These are phyloP conservation scores for Cryptosporidium bovis DNA, from an alignment of 169 alveolate species.

Conservation along the genomic window DNA sequence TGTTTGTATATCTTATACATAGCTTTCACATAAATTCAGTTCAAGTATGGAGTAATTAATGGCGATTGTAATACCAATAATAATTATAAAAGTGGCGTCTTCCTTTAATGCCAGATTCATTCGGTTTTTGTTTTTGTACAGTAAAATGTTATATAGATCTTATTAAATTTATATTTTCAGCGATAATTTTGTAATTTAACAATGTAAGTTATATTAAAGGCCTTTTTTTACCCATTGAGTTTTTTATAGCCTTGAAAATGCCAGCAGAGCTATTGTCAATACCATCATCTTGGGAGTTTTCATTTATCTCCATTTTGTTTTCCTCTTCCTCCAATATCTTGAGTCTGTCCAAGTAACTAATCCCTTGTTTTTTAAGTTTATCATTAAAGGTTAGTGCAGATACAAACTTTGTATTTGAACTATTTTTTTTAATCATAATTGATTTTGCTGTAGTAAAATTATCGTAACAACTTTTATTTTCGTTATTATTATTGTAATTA, in stretches of 20 bases:
- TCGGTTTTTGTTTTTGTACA: too few species aligned
- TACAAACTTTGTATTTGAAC: background rate
- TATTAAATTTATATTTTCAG: background rate
- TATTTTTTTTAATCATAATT: background rate
- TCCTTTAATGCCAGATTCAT: too few species aligned
- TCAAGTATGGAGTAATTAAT: too few species aligned
- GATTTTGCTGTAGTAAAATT: constrained; percentile 47
- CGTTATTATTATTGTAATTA: background rate
- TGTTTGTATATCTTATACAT: too few species aligned
- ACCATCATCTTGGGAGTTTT: too few species aligned
- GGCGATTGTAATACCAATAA: too few species aligned
- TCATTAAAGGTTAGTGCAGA: constrained; percentile 22
- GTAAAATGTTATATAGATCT: background rate
- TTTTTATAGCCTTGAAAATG: constrained; percentile 13
- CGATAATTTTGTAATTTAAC: background rate
- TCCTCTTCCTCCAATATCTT: constrained; percentile 48
- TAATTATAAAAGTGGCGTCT: too few species aligned
- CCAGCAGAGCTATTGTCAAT: background rate
- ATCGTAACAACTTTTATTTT: background rate
- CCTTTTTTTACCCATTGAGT: constrained; percentile 36
- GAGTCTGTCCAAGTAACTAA: constrained; percentile 32
- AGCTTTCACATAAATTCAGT: too few species aligned
- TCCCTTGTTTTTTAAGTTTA: constrained; percentile 28
- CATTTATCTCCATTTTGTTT: background rate
- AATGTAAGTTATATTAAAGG: background rate